phyloP scores from a whole-genome alignment of 179 eudicot genomes.

The Amaranthus tricolor region DNA sequence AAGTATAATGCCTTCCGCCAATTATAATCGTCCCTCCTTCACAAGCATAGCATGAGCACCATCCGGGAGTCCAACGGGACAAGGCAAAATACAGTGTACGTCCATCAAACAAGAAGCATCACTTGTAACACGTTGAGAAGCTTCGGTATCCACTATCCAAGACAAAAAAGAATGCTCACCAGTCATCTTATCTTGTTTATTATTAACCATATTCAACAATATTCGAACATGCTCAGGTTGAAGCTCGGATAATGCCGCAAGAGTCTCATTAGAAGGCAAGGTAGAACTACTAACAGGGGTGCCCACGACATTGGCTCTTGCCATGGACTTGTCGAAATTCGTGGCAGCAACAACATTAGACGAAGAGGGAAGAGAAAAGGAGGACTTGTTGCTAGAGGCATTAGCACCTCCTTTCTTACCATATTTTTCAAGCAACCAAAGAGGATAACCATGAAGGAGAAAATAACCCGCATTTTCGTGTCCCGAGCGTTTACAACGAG shows the following conservation, averaged over 20 bases:
- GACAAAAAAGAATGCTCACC: no score
- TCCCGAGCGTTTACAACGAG: neutral
- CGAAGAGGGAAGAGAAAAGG: no score
- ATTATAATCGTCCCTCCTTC: neutral
- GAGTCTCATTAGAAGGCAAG: neutral
- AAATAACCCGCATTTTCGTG: neutral
- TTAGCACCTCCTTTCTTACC: neutral
- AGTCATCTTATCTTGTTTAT: neutral
- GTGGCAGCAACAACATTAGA: neutral
- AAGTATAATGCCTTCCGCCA: neutral
- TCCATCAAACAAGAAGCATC: neutral
- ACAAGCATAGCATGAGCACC: neutral
- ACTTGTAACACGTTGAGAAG: neutral
- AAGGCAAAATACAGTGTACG: neutral
- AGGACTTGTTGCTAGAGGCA: no score
- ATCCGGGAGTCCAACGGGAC: neutral
- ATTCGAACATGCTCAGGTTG: slow-evolving; percentile 1
- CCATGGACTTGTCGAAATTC: neutral
- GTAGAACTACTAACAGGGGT: neutral
- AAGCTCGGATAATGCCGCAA: neutral
- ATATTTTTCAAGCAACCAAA: neutral
- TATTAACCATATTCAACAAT: neutral
- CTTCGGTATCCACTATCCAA: neutral
- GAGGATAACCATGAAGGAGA: neutral
- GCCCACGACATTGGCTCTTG: neutral